Evolutionary conservation across 2,329 filamentous ascomycete genomes (phyloP).

Genomic region (Plenodomus biglobosus): DNA sequence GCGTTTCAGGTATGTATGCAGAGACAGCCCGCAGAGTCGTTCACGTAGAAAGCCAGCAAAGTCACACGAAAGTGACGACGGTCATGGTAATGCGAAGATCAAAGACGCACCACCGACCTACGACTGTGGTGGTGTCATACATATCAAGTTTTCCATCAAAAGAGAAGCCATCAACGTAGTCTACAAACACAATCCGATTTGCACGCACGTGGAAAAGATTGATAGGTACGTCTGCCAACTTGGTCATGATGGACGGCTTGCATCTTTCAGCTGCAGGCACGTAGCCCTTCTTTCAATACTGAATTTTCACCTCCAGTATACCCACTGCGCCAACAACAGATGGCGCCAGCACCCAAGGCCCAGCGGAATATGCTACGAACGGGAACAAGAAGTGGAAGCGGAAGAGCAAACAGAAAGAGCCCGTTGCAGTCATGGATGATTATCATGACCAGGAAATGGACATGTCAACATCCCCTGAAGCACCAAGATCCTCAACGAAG

Average conservation of each 20-base stretch:
- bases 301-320: constrained; percentile 5
- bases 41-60: constrained; percentile 20
- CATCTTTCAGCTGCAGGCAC: background rate
- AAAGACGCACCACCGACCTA: constrained; percentile 21
- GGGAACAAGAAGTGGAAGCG: constrained; percentile 17
- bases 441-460: constrained; percentile 16
- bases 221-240: constrained; percentile 21
- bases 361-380: constrained; percentile 6
- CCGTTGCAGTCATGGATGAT: constrained; percentile 13
- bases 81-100: constrained; percentile 4
- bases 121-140: constrained; percentile 39
- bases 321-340: constrained; percentile 7
- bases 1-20: constrained; percentile 39
- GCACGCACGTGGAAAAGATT: constrained; percentile 17
- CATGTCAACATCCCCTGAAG: constrained; percentile 27
- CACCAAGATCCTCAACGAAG: constrained; percentile 15
- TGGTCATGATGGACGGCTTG: background rate
- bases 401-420: constrained; percentile 21
- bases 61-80: constrained; percentile 12
- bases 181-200: constrained; percentile 42
- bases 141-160: constrained; percentile 41
- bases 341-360: background rate
- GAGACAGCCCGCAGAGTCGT: constrained; percentile 12
- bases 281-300: too few relatives aligned
- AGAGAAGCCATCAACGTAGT: constrained; percentile 39